Evolutionary conservation across 352 stramenopile genomes (phyloP).

Genomic region (Phytophthora sp.): DNA sequence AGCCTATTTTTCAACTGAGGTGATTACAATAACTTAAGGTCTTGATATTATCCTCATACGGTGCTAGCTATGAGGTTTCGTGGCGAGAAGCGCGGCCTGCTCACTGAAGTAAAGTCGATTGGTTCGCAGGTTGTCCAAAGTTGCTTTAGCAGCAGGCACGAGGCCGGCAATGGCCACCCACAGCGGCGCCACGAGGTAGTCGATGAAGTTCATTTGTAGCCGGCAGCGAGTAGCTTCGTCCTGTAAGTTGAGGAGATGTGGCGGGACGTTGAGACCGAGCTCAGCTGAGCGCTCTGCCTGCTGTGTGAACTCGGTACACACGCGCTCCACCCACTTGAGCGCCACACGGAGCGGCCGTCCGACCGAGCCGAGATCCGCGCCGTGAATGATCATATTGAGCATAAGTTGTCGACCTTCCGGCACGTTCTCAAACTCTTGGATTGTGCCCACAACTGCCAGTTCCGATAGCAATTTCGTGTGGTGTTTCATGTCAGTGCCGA

Average conservation of each 20-base stretch:
- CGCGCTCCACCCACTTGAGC: conserved; percentile 72
- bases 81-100: conserved; percentile 54
- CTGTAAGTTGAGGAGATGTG: conserved; percentile 82
- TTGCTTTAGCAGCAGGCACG: conserved; percentile 54
- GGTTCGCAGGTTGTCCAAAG: conserved; percentile 53
- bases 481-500: conserved; percentile 86
- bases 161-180: conserved; percentile 71
- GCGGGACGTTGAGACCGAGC: conserved; percentile 65
- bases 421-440: conserved; percentile 63
- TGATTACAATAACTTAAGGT: too few species aligned
- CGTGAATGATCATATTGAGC: conserved; percentile 88
- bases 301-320: conserved; percentile 82
- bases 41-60: too few species aligned
- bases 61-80: conserved; percentile 31
- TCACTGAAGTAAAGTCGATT: conserved; percentile 83
- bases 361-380: conserved; percentile 71
- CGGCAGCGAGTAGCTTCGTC: conserved; percentile 64
- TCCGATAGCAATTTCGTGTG: conserved; percentile 74
- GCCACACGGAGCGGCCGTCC: conserved; percentile 51
- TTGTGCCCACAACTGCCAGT: conserved; percentile 45
- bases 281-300: conserved; percentile 68
- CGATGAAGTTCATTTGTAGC: conserved; percentile 87
- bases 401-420: conserved; percentile 73
- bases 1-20: neutral
- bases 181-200: conserved; percentile 80